Conservation (phyloP, 306 rosid species). For the Casuarina cunninghamiana region DNA sequence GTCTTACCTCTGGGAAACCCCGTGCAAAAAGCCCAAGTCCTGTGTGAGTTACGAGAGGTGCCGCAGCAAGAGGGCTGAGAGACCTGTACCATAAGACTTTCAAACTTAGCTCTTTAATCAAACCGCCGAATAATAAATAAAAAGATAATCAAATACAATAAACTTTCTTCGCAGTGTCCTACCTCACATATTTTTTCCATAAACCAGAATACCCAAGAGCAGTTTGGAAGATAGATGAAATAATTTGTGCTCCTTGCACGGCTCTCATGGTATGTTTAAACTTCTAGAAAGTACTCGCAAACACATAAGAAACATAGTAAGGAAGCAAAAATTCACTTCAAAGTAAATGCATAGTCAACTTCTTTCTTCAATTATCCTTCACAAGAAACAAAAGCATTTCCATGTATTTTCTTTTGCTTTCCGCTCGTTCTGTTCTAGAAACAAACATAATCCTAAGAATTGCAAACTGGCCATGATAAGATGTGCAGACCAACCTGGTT, state of each 20-base stretch:
- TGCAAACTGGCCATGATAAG: background rate
- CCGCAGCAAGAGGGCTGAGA: conserved; percentile 74
- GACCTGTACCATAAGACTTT: conserved; percentile 45
- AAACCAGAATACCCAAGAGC: no score
- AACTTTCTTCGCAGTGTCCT: conserved; percentile 1
- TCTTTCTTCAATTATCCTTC: no score
- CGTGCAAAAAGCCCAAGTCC: conserved; percentile 69
- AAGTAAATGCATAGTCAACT: background rate
- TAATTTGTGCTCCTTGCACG: no score
- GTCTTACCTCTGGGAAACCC: conserved; percentile 61
- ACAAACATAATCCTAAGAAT: background rate
- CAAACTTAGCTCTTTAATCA: conserved; percentile 16
- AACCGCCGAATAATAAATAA: conserved; percentile 11
- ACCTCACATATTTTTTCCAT: conserved; percentile 20
- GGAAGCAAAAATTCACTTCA: conserved; percentile 17
- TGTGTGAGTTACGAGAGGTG: conserved; percentile 78
- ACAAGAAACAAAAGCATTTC: conserved; percentile 8
- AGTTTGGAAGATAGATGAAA: no score
- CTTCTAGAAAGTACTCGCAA: conserved; percentile 41
- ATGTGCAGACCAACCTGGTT: conserved; percentile 52
- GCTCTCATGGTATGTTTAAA: conserved; percentile 18
- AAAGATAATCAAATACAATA: background rate
- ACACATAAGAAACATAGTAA: conserved; percentile 12
- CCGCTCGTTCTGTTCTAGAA: background rate
- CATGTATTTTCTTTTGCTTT: background rate